phyloP scores from a whole-genome alignment of 2,329 filamentous ascomycete genomes.

The Chalaropsis ovoidea region DNA sequence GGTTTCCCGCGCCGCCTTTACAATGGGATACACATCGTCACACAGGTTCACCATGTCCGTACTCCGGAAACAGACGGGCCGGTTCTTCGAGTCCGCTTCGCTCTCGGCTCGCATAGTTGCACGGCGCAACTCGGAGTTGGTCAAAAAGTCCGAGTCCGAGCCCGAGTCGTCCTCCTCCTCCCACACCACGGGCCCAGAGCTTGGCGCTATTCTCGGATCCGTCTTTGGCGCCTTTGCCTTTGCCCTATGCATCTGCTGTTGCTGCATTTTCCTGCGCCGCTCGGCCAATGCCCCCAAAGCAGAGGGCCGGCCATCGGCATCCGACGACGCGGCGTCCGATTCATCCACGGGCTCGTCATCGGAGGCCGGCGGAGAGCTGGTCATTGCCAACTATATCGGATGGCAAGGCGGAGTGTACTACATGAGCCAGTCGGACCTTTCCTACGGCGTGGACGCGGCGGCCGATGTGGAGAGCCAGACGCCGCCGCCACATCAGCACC shows the following conservation, averaged over 20 bases:
- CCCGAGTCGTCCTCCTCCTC: background rate
- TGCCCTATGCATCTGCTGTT: slow-evolving; percentile 9
- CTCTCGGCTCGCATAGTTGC: background rate
- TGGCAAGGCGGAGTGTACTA: background rate
- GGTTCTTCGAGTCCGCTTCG: background rate
- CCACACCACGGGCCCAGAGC: background rate
- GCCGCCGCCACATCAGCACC: background rate
- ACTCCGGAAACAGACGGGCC: background rate
- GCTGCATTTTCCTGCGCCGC: slow-evolving; percentile 1
- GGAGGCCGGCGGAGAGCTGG: background rate
- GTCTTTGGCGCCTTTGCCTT: slow-evolving; percentile 4
- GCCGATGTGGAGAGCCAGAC: background rate
- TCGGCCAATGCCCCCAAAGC: background rate
- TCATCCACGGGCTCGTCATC: background rate
- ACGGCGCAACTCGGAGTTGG: no score
- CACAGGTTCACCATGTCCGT: no score
- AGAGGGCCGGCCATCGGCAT: background rate
- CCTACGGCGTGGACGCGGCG: background rate
- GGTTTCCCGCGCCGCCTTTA: no score
- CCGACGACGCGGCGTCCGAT: background rate
- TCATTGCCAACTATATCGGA: background rate
- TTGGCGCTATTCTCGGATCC: slow-evolving; percentile 7
- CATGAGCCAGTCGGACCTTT: background rate
- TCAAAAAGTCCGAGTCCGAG: no score
- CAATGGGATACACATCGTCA: no score